Base-by-base conservation (phyloP, 768 basidiomycete species). In the Agrocybe praecox region DNA sequence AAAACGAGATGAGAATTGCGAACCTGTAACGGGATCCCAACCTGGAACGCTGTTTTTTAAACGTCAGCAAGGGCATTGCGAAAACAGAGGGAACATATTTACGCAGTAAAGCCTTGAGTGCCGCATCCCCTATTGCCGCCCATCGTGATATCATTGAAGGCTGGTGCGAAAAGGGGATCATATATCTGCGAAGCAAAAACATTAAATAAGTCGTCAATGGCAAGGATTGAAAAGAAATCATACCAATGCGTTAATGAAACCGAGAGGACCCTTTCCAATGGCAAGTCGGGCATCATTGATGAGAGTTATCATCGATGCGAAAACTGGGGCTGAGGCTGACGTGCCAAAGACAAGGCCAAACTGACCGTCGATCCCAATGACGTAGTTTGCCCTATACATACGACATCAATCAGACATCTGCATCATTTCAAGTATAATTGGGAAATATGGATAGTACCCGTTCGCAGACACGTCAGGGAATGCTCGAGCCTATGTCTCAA, bases 401-500 rank as follows among this genome's bases (percentile, higher is more conserved):
- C 53, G 32, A 17, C 15, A 45, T 22, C 22, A 46, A 21, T 42
- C 18, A 43, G 7, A 54, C 12, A 43, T n/a, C n/a, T n/a, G n/a
- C n/a, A n/a, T 33, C 46, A 17, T 40, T 2, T 8, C 33, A n/a
- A n/a, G n/a, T 18, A 4, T 45, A n/a, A n/a, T 10, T 15, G 6
- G 22, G 21, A 52, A 34, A 24, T 14, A 24, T 52, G 40, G 23
- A 15, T 52, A 19, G 21, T 56, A 73, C 70, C 80, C 80, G 26
- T 83, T 82, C 1, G 80, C 82, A 32, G 80, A 72, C 23, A 83
- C 58, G 62, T 83, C 82, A 1, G 82, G 81, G 68, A 69, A 81
- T 15, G 68, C 81, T 32, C 81, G 77, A 19, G 72, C 77, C 80
- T 80, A 9, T 29, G 49, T 3, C 19, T 7, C 21, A n/a, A 22